phyloP scores from a whole-genome alignment of 805 yeast genomes.

The Nematodospora valgi region DNA sequence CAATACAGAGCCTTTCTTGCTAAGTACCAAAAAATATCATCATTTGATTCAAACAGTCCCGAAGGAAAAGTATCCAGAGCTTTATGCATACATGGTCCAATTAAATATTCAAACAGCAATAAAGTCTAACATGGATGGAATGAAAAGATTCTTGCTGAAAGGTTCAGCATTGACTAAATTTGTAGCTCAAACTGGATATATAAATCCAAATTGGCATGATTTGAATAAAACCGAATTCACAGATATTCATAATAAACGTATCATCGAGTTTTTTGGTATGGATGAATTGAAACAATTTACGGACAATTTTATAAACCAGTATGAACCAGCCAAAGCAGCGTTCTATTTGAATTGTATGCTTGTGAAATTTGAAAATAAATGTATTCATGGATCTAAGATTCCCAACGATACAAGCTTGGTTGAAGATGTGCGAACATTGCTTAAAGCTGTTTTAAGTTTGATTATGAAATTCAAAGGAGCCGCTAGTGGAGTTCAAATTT shows the following conservation, averaged over 20 bases:
- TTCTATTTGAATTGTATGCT: conserved; percentile 35
- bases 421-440: conserved; percentile 23
- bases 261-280: conserved; percentile 30
- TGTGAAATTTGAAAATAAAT: conserved; percentile 31
- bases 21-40: too few relatives aligned
- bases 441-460: conserved; percentile 27
- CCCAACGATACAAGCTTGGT: conserved; percentile 14
- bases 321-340: conserved; percentile 30
- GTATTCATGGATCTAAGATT: conserved; percentile 9
- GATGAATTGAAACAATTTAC: conserved; percentile 23
- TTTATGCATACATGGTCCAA: too few relatives aligned
- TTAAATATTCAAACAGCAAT: conserved; percentile 29
- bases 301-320: conserved; percentile 17
- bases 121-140: conserved; percentile 9
- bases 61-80: too few relatives aligned
- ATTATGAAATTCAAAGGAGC: conserved; percentile 38
- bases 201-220: conserved; percentile 37
- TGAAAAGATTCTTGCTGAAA: conserved; percentile 21
- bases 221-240: conserved; percentile 16
- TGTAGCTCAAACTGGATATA: conserved; percentile 34
- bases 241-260: conserved; percentile 19
- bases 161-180: conserved; percentile 32
- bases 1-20: too few relatives aligned
- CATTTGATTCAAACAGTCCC: too few relatives aligned
- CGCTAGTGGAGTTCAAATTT: conserved; percentile 26